Conservation (phyloP, 176 grass and related monocot species). For the Hsuehochloa calcarea region DNA sequence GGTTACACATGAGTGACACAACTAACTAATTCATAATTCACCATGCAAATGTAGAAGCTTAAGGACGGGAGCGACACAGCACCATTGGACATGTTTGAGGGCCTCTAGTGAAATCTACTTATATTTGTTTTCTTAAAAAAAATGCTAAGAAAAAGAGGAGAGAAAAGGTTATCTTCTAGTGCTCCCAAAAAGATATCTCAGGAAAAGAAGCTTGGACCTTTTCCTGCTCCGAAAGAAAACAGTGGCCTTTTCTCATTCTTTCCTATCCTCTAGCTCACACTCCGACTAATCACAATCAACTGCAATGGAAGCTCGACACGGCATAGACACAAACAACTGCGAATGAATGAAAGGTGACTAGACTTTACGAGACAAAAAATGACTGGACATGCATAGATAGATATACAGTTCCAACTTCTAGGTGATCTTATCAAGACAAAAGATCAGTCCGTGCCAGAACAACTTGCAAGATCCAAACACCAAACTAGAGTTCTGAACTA, state of each 20-base stretch:
- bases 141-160: neutral
- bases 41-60: no score
- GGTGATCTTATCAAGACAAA: neutral
- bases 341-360: neutral
- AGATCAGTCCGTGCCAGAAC: neutral
- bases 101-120: no score
- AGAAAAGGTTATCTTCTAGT: neutral
- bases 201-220: neutral
- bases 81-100: no score
- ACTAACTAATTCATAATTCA: no score
- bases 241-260: neutral
- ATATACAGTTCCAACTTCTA: neutral
- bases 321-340: neutral
- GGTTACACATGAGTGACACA: no score
- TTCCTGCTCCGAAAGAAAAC: neutral
- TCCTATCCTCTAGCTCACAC: neutral
- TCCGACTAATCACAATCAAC: neutral
- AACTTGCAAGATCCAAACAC: neutral
- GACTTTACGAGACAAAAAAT: neutral
- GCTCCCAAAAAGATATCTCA: neutral
- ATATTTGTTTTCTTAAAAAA: neutral
- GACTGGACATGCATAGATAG: neutral
- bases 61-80: no score
- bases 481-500: neutral
- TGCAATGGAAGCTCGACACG: conserved; percentile 3